Evolutionary conservation across 2,329 filamentous ascomycete genomes (phyloP).

Genomic region (Pseudogymnoascus sp.): DNA sequence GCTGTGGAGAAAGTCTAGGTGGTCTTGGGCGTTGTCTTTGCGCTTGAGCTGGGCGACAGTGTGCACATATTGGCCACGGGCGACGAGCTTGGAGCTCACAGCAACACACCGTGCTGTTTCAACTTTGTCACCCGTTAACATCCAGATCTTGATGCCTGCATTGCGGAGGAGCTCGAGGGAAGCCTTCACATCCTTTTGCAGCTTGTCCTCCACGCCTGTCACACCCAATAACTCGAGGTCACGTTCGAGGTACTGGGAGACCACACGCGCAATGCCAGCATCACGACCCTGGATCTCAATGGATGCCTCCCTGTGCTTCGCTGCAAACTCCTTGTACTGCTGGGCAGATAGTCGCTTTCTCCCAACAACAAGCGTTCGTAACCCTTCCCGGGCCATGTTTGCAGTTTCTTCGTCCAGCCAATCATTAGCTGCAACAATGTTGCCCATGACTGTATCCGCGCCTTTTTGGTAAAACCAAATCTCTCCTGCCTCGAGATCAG

Average conservation of each 20-base stretch:
- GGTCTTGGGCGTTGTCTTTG: slow-evolving; percentile 77
- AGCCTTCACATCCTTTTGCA: slow-evolving; percentile 92
- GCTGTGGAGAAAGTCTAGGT: slow-evolving; percentile 79
- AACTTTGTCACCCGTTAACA: slow-evolving; percentile 97
- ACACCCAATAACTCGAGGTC: slow-evolving; percentile 93
- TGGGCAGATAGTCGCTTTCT: slow-evolving; percentile 72
- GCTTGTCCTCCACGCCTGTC: slow-evolving; percentile 93
- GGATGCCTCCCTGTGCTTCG: slow-evolving; percentile 70
- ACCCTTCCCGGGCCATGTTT: slow-evolving; percentile 97
- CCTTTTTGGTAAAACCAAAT: slow-evolving; percentile 99
- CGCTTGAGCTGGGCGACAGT: slow-evolving; percentile 80
- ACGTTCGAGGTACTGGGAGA: slow-evolving; percentile 74
- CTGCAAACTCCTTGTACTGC: slow-evolving; percentile 75
- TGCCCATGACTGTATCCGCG: slow-evolving; percentile 95
- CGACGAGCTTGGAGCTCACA: slow-evolving; percentile 87
- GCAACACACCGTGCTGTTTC: slow-evolving; percentile 96
- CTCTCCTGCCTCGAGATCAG: slow-evolving; percentile 56
- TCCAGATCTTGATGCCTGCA: slow-evolving; percentile 98
- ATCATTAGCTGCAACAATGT: slow-evolving; percentile 90
- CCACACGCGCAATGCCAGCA: slow-evolving; percentile 68
- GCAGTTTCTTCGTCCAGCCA: slow-evolving; percentile 98
- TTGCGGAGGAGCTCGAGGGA: slow-evolving; percentile 92
- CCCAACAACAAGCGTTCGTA: slow-evolving; percentile 92
- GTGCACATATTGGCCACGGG: slow-evolving; percentile 90
- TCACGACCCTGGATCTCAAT: slow-evolving; percentile 76